Percentiles rank a stretch among this genome's conserved stretches.
Evolutionary conservation across 1,284 basidiomycete species (phyloP).

Genomic region (Pascua sp.): DNA sequence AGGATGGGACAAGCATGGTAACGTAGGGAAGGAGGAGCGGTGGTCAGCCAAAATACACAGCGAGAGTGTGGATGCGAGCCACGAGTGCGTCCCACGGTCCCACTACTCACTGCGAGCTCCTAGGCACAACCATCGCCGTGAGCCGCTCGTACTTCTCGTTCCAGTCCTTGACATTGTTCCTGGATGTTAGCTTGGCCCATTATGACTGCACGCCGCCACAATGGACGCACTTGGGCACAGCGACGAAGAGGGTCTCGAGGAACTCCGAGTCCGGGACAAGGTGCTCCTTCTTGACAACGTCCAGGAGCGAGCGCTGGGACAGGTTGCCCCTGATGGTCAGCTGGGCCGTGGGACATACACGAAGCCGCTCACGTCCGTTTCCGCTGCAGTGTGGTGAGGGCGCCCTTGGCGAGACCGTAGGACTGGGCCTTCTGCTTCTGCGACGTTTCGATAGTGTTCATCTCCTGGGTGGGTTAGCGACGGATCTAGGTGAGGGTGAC

Average conservation of each 20-base stretch:
- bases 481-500: no score
- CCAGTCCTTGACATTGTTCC: slow-evolving; percentile 84
- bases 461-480: slow-evolving; percentile 59
- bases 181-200: slow-evolving; percentile 43
- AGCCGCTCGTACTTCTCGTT: slow-evolving; percentile 82
- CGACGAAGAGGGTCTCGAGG: slow-evolving; percentile 86
- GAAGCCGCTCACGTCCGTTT: slow-evolving; percentile 72
- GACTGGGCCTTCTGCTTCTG: slow-evolving; percentile 85
- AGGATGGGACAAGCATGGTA: neutral
- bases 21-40: no score
- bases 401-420: slow-evolving; percentile 93
- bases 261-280: slow-evolving; percentile 79
- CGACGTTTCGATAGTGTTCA: slow-evolving; percentile 80
- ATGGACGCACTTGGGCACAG: slow-evolving; percentile 75
- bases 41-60: neutral
- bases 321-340: slow-evolving; percentile 73
- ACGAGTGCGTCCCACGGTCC: neutral
- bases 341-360: slow-evolving; percentile 3
- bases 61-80: no score
- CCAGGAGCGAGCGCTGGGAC: slow-evolving; percentile 78
- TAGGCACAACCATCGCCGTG: slow-evolving; percentile 88
- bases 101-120: slow-evolving; percentile 71
- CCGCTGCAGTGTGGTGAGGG: slow-evolving; percentile 86
- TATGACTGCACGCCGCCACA: no score
- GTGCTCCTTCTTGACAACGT: slow-evolving; percentile 79